Base-by-base conservation (phyloP, 805 yeast species). In the Ogataea glucozyma region DNA sequence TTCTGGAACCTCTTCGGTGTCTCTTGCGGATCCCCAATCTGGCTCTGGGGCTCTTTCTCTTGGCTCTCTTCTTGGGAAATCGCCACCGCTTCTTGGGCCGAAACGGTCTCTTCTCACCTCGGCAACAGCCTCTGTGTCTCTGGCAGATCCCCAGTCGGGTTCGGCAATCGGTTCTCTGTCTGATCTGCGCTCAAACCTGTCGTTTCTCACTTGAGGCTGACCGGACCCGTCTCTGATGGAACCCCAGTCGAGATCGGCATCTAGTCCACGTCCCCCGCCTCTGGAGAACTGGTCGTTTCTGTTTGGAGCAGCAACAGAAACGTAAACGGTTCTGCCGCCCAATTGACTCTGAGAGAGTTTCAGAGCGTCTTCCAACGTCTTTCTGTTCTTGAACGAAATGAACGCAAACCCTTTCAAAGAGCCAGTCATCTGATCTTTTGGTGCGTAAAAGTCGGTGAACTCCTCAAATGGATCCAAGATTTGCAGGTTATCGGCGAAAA, bases 371-470 rank as follows among this genome's bases (percentile, higher is more conserved):
- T 75, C 79, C 54, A 78, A 70, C 8, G 65, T 56, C 10, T 63
- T 71, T 56, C 75, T 67, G 47, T 70, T 68, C 19, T 57, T 55
- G 52, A 78, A 77, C 12, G 80, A 72, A 49, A 78, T 66, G 46
- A 78, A 78, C 26, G 80, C 82, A 57, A 71, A 76, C 11, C 81
- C 80, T 57, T 70, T 75, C 41, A 86, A 73, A 58, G 82, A 79
- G 26, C 86, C 82, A 44, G 81, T 78, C 49, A 69, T 75, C 56
- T 66, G 59, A 65, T 86, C 95, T 59, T 71, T 76, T 53, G 96
- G 96, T 52, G 88, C 78, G 49, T 81, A 79, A 49, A 89, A 72
- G 42, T 80, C 83, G 34, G 72, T 68, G 43, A 87, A 78, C 39
- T 80, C 72, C 41, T 63, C 71, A 27, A 64, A 64, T 17, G 72